A percentile compares a stretch with the other conserved stretches of the same genome.
Conservation (phyloP, 2,329 filamentous ascomycete species). For the Aspergillus sp. region DNA sequence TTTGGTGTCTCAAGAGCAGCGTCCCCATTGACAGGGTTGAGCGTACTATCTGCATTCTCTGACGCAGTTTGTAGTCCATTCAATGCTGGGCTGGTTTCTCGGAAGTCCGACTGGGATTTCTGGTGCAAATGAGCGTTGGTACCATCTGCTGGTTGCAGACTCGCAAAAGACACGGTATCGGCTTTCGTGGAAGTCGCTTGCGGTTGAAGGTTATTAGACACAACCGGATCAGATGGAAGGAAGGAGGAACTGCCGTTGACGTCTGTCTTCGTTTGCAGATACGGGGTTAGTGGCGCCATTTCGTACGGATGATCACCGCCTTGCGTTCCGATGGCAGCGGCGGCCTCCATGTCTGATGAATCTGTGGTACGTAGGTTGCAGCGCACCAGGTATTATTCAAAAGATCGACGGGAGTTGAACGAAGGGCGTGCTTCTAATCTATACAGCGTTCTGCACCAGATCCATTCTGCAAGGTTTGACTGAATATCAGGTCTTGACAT, state of each 20-base stretch:
- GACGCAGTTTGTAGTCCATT: slow-evolving; percentile 14
- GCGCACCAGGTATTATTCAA: not conserved
- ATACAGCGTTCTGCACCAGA: slow-evolving; percentile 2
- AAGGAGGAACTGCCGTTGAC: slow-evolving; percentile 4
- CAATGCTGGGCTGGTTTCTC: not conserved
- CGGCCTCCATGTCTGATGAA: slow-evolving; percentile 22
- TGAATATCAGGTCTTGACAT: slow-evolving; percentile 21
- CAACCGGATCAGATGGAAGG: slow-evolving; percentile 4
- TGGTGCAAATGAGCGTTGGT: not conserved
- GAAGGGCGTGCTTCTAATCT: not conserved
- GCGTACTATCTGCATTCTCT: slow-evolving; percentile 14
- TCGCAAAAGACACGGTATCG: not conserved
- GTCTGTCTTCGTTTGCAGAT: slow-evolving; percentile 9
- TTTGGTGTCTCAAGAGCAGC: slow-evolving; percentile 24
- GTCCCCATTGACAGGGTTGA: slow-evolving; percentile 17
- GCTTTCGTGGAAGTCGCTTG: not conserved
- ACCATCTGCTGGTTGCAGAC: not conserved
- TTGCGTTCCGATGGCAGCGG: slow-evolving; percentile 20
- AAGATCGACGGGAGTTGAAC: not conserved
- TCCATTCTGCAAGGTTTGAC: slow-evolving; percentile 14
- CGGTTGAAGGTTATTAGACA: not conserved
- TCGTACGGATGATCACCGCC: slow-evolving; percentile 8
- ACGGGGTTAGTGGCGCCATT: slow-evolving; percentile 13
- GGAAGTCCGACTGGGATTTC: slow-evolving; percentile 4
- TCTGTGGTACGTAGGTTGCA: not conserved